Base-by-base conservation (phyloP, 2,329 filamentous ascomycete species). In the Calycina marina region DNA sequence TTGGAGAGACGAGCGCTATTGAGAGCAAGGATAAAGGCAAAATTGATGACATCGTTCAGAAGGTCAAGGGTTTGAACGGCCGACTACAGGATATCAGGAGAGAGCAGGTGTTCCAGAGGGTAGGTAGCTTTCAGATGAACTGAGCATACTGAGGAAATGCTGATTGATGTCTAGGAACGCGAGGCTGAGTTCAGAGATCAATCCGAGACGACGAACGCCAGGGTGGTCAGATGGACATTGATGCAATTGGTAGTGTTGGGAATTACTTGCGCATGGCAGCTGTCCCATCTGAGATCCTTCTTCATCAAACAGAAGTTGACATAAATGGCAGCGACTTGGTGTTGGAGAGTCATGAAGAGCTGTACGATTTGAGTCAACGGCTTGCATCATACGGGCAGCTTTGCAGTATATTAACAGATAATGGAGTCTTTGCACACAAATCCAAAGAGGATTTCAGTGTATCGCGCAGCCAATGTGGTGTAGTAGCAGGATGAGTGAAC, bases 221-320 rank as follows among this genome's bases (percentile, higher is more conserved):
- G 88, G 50, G 88, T 96, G 42, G 75, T 96, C 31, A 77, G 85
- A 47, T 98, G 90, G 88, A 88, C 90, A 45, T 52, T 94, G 43
- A 78, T 96, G 45, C 90, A 98, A 60, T 63, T 96, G 39, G 69
- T 75, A 32, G 73, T 96, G 22, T 66, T 98, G 33, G 82, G 77
- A 34, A 67, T 77, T 35, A 93, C 90, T 18, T 98, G 90, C 61
- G 82, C 84, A 40, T 98, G 90, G 90, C 90, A 98, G 59, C 67
- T 98, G 28, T 93, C 85, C 33, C 88, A 98, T 60, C 69, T 98
- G 49, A 72, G 90, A 47, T 80, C 82, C 28, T 98, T 98, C 71
- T 98, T 98, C 65, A 98, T 98, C 67, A 98, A 98, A 71, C 88
- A 96, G 66, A 98, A 98, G 70, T 75, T 98, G 56, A 96, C 90